Evolutionary conservation across 2,329 filamentous ascomycete species (phyloP).

Genomic region (Fusarium sp.): DNA sequence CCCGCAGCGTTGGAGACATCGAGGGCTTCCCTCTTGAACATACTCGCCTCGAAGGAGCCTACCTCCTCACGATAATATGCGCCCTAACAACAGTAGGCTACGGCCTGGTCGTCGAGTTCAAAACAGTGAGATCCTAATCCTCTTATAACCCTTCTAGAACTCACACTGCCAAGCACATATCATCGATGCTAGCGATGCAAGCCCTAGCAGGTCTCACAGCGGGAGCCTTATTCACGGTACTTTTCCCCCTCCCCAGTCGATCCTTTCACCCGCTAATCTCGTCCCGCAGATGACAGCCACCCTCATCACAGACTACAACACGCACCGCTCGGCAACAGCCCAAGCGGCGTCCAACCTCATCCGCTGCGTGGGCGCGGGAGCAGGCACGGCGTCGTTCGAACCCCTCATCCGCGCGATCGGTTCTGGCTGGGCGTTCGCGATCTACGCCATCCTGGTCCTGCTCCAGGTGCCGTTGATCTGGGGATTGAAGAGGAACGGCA

Average conservation of each 20-base stretch:
- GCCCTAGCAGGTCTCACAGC: background rate
- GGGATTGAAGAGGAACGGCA: background rate
- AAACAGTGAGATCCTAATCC: background rate
- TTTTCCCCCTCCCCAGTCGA: background rate
- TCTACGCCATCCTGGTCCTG: background rate
- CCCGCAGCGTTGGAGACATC: background rate
- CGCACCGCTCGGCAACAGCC: background rate
- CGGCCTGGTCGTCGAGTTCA: background rate
- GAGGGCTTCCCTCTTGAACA: background rate
- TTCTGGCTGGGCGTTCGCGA: background rate
- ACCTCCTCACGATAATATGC: background rate
- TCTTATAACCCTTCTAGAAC: background rate
- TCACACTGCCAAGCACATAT: background rate
- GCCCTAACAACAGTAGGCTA: background rate
- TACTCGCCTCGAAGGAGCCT: background rate
- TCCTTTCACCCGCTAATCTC: background rate
- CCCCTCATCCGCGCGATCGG: background rate
- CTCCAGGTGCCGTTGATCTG: background rate
- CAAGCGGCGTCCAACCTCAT: background rate
- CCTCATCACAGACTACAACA: background rate
- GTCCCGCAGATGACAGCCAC: background rate
- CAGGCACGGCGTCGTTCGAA: background rate
- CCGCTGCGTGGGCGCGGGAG: background rate
- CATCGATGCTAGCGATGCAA: background rate
- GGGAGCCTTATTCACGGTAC: background rate